Evolutionary conservation across 345 rosid species (phyloP), one percentile per base, ranked within the genome.

Genomic region (Eutrema yunnanense): DNA sequence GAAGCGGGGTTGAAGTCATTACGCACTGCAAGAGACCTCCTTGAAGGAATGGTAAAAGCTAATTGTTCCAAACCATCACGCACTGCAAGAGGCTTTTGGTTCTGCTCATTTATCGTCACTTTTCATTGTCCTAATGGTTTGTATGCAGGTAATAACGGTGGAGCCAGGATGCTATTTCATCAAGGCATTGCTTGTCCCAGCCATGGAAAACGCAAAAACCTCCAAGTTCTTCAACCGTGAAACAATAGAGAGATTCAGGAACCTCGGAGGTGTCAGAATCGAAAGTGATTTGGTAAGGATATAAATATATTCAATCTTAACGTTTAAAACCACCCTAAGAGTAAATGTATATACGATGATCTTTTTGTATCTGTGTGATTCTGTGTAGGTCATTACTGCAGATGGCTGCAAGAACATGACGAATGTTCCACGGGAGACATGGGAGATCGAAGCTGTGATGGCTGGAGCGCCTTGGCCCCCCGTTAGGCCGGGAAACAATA

Each of bases 131-230:
- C 16, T 13, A 49, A 4, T 43, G 62, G 73, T 53, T 49, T 68
- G 29, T 32, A 22, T 61, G 55, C 59, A 93, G 98, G 98, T 93
- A 40, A 90, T 90, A 55, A 90, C 98, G 8, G 98, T 90, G 82
- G 98, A 93, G 83, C 98, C 97, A 30, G 97, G 96, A 59, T 93
- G 98, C 82, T 93, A 90, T 75, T 90, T 93, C 79, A 93, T 90
- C 16, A 88, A 87, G 74, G 96, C 94, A 52, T 71, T 93, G 62
- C 78, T 89, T 81, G 50, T 46, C 59, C 96, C 94, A 3, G 98
- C 97, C 73, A 76, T 85, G 84, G 86, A 83, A 33, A 78, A 73
- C 47, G 40, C 82, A 33, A 81, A 38, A 37, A 89, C 90, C 65
- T 81, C 86, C 0, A 84, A 84, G 80, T 89, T 90, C 80, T 89